Evolutionary conservation across 2,329 filamentous ascomycete species (phyloP).

Genomic region (Colletotrichum zoysiae): DNA sequence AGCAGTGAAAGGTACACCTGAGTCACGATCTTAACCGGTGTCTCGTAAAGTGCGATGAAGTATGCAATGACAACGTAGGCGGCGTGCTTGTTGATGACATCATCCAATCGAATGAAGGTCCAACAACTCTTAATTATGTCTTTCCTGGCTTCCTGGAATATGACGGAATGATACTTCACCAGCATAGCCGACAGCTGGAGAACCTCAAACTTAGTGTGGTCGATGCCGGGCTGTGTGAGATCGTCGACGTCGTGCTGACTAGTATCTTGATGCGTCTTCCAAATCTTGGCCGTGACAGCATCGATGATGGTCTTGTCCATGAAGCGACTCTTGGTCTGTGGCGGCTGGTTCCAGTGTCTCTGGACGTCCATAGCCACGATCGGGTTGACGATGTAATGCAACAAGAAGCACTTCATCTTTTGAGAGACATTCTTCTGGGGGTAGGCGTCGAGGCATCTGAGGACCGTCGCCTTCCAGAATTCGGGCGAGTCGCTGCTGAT

Average conservation of each 20-base stretch:
- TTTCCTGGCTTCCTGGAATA: constrained; percentile 91
- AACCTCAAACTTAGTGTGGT: constrained; percentile 95
- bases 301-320: constrained; percentile 91
- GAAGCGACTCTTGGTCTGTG: constrained; percentile 71
- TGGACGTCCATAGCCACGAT: constrained; percentile 97
- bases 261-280: constrained; percentile 89
- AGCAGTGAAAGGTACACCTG: constrained; percentile 95
- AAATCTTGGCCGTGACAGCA: constrained; percentile 90
- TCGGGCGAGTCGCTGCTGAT: constrained; percentile 88
- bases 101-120: constrained; percentile 98
- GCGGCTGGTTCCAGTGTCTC: constrained; percentile 77
- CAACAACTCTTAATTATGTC: constrained; percentile 99
- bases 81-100: constrained; percentile 98
- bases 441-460: constrained; percentile 90
- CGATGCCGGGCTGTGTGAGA: constrained; percentile 84
- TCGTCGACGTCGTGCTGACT: constrained; percentile 90
- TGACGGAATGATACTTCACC: constrained; percentile 92
- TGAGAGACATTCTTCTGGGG: constrained; percentile 82
- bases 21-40: constrained; percentile 92
- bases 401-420: constrained; percentile 91
- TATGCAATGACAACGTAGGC: constrained; percentile 97
- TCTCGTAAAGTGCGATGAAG: constrained; percentile 97
- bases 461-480: constrained; percentile 84
- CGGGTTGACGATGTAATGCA: constrained; percentile 94
- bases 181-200: constrained; percentile 94